Conservation (phyloP, 257 asterid species). For the Forsythia viridissima region DNA sequence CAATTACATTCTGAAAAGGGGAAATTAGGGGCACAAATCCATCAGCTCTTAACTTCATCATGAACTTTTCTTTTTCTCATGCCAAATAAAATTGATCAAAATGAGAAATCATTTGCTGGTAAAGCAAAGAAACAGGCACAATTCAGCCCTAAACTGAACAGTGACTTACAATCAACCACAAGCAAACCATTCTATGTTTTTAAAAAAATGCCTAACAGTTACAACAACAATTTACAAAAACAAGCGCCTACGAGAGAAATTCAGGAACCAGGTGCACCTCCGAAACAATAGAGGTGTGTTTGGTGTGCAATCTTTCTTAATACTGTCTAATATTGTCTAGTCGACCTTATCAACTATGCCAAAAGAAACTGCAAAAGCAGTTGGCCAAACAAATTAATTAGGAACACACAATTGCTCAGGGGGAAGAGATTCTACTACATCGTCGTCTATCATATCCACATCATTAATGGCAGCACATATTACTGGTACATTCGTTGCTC, state of each 20-base stretch:
- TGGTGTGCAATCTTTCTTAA: background rate
- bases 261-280: constrained; percentile 2
- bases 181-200: constrained; percentile 37
- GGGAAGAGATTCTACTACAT: constrained; percentile 29
- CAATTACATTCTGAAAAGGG: constrained; percentile 17
- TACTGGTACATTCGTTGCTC: constrained; percentile 26
- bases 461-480: constrained; percentile 24
- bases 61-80: constrained; percentile 14
- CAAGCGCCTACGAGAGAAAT: constrained; percentile 25
- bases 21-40: constrained; percentile 3
- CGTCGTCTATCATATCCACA: constrained; percentile 33
- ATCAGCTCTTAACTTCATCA: background rate
- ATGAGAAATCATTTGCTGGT: constrained; percentile 38
- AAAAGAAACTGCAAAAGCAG: constrained; percentile 9
- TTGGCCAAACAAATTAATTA: constrained; percentile 18
- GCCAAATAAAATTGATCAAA: constrained; percentile 15
- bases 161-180: constrained; percentile 36
- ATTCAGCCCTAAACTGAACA: constrained; percentile 78
- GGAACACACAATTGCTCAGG: constrained; percentile 19
- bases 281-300: constrained; percentile 15
- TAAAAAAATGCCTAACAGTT: constrained; percentile 29
- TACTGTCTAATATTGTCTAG: background rate
- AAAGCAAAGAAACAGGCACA: constrained; percentile 44
- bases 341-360: background rate
- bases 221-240: constrained; percentile 50